These are phyloP conservation scores for Eucalyptus paniculata DNA, from an alignment of 345 rosid genomes.

Conservation along the genomic window DNA sequence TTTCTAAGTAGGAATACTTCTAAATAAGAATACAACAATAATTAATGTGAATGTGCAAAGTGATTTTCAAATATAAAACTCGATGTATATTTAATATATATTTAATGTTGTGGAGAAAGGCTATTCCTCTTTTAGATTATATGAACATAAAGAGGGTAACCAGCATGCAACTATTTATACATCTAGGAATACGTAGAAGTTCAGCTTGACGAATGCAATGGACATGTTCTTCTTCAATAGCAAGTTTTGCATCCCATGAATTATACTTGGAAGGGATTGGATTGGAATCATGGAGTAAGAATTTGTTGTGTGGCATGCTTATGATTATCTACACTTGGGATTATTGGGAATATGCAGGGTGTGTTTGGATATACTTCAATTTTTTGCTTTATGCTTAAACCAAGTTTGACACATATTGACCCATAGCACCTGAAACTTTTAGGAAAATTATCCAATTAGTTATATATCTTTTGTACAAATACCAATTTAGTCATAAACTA, in stretches of 20 bases:
- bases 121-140: neutral
- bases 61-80: neutral
- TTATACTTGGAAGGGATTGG: neutral
- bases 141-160: neutral
- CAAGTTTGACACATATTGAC: neutral
- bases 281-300: neutral
- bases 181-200: neutral
- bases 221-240: neutral
- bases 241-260: neutral
- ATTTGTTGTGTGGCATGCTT: neutral
- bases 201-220: neutral
- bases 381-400: neutral
- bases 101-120: neutral
- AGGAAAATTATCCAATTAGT: neutral
- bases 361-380: neutral
- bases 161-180: rapidly evolving
- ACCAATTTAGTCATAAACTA: rapidly evolving
- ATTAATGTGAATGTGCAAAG: neutral
- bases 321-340: neutral
- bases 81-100: neutral
- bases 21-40: neutral
- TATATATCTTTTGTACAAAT: neutral
- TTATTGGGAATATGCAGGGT: neutral
- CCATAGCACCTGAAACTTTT: neutral
- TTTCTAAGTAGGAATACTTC: neutral